Conservation (phyloP, 2,329 filamentous ascomycete genomes). For the Penicillium glabrum region DNA sequence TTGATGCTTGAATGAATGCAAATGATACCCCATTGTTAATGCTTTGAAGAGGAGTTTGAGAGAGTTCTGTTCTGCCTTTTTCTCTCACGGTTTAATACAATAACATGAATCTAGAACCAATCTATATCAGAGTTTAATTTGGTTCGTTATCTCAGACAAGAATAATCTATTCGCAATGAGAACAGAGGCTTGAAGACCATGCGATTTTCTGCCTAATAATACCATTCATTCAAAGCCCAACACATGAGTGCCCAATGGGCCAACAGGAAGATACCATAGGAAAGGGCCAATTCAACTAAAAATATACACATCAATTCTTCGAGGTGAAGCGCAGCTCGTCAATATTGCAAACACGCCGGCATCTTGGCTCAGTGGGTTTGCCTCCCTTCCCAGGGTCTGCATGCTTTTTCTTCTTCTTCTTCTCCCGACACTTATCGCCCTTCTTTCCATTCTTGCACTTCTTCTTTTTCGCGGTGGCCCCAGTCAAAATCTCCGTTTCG, state of each 20-base stretch:
- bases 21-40: slow-evolving; percentile 23
- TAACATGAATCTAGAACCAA: neutral
- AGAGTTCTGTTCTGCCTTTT: neutral
- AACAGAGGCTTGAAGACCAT: neutral
- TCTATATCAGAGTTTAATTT: neutral
- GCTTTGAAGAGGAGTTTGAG: neutral
- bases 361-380: neutral
- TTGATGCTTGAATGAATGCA: slow-evolving; percentile 19
- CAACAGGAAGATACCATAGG: neutral
- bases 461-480: slow-evolving; percentile 5
- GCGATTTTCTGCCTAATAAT: neutral
- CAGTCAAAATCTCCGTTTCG: slow-evolving; percentile 8
- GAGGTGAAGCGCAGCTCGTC: slow-evolving; percentile 11
- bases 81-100: neutral
- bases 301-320: neutral
- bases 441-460: slow-evolving; percentile 15
- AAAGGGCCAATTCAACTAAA: neutral
- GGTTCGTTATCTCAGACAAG: neutral
- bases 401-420: slow-evolving; percentile 1
- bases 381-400: neutral
- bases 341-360: slow-evolving; percentile 16
- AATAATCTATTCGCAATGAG: neutral
- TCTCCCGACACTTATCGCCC: slow-evolving; percentile 12
- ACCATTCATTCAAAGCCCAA: neutral
- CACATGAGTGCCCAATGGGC: neutral